Base-by-base conservation (phyloP, 176 grass and related monocot genomes). In the Zoysia japonica region DNA sequence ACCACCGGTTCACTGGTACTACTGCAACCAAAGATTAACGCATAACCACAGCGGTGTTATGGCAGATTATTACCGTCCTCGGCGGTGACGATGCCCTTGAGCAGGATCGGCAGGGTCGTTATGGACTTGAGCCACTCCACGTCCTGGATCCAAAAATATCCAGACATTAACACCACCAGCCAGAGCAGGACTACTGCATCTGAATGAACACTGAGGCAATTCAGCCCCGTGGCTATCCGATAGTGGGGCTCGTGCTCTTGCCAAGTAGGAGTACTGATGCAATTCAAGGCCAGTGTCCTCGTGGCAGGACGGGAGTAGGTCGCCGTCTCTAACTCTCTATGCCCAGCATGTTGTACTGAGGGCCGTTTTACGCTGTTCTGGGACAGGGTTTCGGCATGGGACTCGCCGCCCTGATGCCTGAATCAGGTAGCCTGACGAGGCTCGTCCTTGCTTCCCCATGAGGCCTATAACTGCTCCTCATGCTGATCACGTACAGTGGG, bases 111-210 rank as follows among this genome's bases (percentile, higher is more conserved):
- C 83, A 97, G 78, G 62, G 78, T 87, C 65, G 93, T 93, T 48
- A 97, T 93, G 53, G 86, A 88, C 82, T 88, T 93, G 36, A 93
- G 76, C 93, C 90, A 97, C 77, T 90, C 80, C 69, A 97, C 76
- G 46, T 97, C 93, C 90, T 97, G 68, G 37, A 86, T 9, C 2
- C 42, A 51, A 19, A 50, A 64, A 41, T 12, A 50, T 50, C 42
- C 46, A 65, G 46, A 4, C 38, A 78, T 11, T 7, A 35, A 77
- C 5, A 44, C 39, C 41, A 41, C 16, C 73, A 76, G 42, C 47
- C 7, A 11, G 37, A 61, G 42, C 36, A 9, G 36, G 17, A 20
- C 11, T 3, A 9, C 9, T 17, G 0, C 11, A 11, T 28, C 28
- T 28, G 28, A 28, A 28, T 28, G 3, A 46, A 64, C 47, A 52